Conservation (phyloP, 306 rosid species). For the Cyamopsis tetragonoloba region DNA sequence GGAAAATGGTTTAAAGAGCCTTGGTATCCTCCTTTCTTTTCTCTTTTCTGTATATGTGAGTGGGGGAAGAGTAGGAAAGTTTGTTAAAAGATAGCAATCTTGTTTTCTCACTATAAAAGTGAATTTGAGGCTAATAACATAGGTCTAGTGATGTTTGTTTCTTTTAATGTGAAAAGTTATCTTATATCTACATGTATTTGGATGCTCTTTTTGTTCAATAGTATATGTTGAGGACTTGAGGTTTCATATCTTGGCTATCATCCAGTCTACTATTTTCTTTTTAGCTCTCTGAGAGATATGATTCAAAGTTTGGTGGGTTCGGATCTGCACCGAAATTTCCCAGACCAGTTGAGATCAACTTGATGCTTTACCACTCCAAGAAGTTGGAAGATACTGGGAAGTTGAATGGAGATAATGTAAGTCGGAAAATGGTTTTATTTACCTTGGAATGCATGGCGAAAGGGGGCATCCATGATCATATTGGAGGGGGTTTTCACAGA, state of each 20-base stretch:
- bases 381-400: slow-evolving; percentile 63
- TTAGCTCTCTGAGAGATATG: slow-evolving; percentile 78
- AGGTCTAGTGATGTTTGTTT: neutral
- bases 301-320: slow-evolving; percentile 81
- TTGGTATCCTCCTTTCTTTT: neutral
- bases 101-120: slow-evolving; percentile 17
- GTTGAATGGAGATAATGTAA: slow-evolving; percentile 43
- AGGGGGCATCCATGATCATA: slow-evolving; percentile 88
- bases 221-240: slow-evolving; percentile 10
- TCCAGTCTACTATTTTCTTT: slow-evolving; percentile 25
- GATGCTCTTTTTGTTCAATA: slow-evolving; percentile 15
- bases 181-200: neutral
- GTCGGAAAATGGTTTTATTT: slow-evolving; percentile 53
- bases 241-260: slow-evolving; percentile 1
- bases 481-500: slow-evolving; percentile 98
- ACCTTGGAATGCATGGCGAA: slow-evolving; percentile 88
- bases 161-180: neutral
- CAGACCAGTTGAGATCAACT: slow-evolving; percentile 86
- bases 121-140: neutral
- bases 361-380: slow-evolving; percentile 77
- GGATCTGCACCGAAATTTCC: slow-evolving; percentile 97
- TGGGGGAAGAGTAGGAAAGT: neutral
- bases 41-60: neutral
- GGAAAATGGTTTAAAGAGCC: neutral
- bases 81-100: neutral